Base-by-base conservation (phyloP, 345 rosid species). In the Physaria fendleri region DNA sequence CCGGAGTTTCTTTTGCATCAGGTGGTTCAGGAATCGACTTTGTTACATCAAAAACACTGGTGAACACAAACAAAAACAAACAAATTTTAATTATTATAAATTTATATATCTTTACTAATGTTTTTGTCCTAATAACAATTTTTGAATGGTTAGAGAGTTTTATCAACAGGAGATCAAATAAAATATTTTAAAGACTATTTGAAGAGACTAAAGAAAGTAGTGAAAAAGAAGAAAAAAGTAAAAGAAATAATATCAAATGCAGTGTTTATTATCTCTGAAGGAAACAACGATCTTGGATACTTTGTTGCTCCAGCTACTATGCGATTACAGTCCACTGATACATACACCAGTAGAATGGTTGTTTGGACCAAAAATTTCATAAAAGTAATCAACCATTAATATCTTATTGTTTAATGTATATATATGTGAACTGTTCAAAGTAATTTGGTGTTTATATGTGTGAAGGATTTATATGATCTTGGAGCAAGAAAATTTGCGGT, bases 1-100 rank as follows among this genome's bases (percentile, higher is more conserved):
- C 90, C 0, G 96, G 96, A 0, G 88, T 83, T 5, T 58, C 71
- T 71, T 88, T 88, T 41, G 96, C 94, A 64, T 79, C 94, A 0
- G 87, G 94, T 15, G 96, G 84, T 52, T 14, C 73, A 1, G 96
- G 96, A 22, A 81, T 61, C 38, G 96, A 88, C 56, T 74, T 85
- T 10, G 32, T 79, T 33, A 88, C 94, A n/a, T 42, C 96, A 0
- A 57, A 11, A 51, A 40, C 47, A 5, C 65, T 48, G 65, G 65
- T 67, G 24, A n/a, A n/a, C n/a, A n/a, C n/a, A n/a, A n/a, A n/a
- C n/a, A n/a, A n/a, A n/a, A n/a, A n/a, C n/a, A n/a, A n/a, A n/a
- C n/a, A n/a, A n/a, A n/a, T n/a, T n/a, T n/a, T n/a, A n/a, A n/a
- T n/a, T n/a, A n/a, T n/a, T n/a, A n/a, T n/a, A n/a, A n/a, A n/a